Base-by-base conservation (phyloP, 192 early-diverging fungal species). In the Backusella morwellensis region DNA sequence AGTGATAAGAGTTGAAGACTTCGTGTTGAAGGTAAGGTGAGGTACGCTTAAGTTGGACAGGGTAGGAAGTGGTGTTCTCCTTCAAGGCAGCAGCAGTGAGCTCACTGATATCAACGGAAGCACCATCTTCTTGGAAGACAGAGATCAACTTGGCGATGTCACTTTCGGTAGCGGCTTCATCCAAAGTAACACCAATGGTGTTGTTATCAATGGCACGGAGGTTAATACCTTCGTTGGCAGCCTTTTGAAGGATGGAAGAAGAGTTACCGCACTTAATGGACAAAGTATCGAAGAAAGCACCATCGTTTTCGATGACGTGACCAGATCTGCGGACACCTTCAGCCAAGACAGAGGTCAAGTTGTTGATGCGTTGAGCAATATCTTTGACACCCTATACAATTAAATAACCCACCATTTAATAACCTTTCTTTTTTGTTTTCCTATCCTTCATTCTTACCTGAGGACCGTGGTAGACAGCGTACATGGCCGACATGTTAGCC, bases 401-500 rank as follows among this genome's bases (percentile, higher is more conserved):
- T 90, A 54, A 26, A 77, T 52, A 68, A 40, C 8, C 7, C 42
- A 67, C 34, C 23, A 72, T 35, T 21, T 67, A 41, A 23, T 36
- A 79, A 71, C 52, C 59, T 47, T 47, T 26, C 11, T 11, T 47
- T 41, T 32, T 32, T 35, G n/a, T 78, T 68, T 23, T 69, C 9
- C n/a, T 19, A 50, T 59, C 56, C 23, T 59, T 59, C 3, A 4
- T 34, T 15, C 77, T 72, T 77, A 91, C 90, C 77, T 92, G 84
- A 36, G 98, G 97, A 54, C 98, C 98, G 82, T 99, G 98, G 87
- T 98, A 99, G 68, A 99, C 95, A 34, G 95, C 96, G 79, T 99
- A 99, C 94, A 99, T 98, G 63, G 96, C 98, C 38, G 97, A 90
- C 97, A 99, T 98, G 90, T 99, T 99, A 72, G 98, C 98, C 69